Percentiles rank a stretch among this genome's conserved stretches.
Evolutionary conservation across 371 early-diverging fungal genomes (phyloP).

Genomic region (Lichtheimia hyalospora): DNA sequence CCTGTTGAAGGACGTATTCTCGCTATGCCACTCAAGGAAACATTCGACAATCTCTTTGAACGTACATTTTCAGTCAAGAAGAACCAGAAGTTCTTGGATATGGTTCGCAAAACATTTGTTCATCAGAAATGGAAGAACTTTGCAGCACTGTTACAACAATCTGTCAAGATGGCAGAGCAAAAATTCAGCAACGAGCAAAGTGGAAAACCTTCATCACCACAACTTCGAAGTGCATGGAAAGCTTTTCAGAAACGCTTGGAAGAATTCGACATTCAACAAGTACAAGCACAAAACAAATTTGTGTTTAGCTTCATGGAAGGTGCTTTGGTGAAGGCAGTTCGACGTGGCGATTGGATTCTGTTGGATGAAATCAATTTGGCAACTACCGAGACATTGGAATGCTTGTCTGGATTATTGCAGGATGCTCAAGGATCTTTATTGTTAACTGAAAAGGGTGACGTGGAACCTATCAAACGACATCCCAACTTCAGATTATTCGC

Average conservation of each 20-base stretch:
- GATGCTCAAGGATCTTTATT: slow-evolving; percentile 77
- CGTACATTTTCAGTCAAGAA: slow-evolving; percentile 86
- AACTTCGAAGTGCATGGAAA: slow-evolving; percentile 61
- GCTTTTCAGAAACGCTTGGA: slow-evolving; percentile 56
- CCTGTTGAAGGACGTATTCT: slow-evolving; percentile 89
- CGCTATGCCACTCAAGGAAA: slow-evolving; percentile 80
- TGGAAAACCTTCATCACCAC: slow-evolving; percentile 42
- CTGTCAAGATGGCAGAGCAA: slow-evolving; percentile 77
- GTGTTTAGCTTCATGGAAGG: slow-evolving; percentile 96
- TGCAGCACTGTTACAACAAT: slow-evolving; percentile 67
- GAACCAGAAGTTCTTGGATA: slow-evolving; percentile 84
- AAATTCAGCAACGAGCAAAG: slow-evolving; percentile 45
- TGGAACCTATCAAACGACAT: slow-evolving; percentile 85
- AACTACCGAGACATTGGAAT: slow-evolving; percentile 92
- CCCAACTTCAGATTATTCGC: slow-evolving; percentile 97
- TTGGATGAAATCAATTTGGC: slow-evolving; percentile 99
- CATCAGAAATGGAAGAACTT: slow-evolving; percentile 83
- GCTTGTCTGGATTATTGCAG: slow-evolving; percentile 89
- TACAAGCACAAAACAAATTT: slow-evolving; percentile 76
- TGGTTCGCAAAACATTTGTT: slow-evolving; percentile 68
- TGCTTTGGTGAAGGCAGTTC: slow-evolving; percentile 88
- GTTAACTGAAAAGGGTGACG: slow-evolving; percentile 92
- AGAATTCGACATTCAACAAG: slow-evolving; percentile 71
- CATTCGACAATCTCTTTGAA: slow-evolving; percentile 83
- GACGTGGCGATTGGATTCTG: slow-evolving; percentile 95